Base-by-base conservation (phyloP, 495 filamentous ascomycete species). In the Cercophora samala region DNA sequence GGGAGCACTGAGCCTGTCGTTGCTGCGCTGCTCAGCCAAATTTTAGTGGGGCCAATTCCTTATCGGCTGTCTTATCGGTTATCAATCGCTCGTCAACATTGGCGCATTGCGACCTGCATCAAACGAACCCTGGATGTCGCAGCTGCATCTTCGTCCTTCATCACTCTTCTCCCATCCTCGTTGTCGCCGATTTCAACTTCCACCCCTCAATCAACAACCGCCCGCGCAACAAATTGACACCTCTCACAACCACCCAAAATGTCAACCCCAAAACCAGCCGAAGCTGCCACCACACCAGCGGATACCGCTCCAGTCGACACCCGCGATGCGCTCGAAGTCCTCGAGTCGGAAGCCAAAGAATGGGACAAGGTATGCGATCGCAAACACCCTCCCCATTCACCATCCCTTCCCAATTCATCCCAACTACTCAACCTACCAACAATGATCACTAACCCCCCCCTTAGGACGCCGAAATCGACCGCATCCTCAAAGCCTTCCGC, bases 381-480 rank as follows among this genome's bases (percentile, higher is more conserved):
- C 60, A 18, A 22, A 23, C 56, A 59, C 42, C 11, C 22, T 25
- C 15, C 42, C 61, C 26, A 24, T 37, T 18, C 52, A 6, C 1
- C 13, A 6, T n/a, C 22, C 24, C 1, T 22, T 46, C 37, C 8
- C 8, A 9, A 5, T 1, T 9, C 13, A 11, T 0, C 11, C 37
- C 26, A 29, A 18, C n/a, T 46, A 5, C 8, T 13, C 37, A 46
- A 9, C 11, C 8, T 17, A 5, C 15, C 37, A 46, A 46, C 26
- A 29, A 29, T 29, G 26, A 13, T 46, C n/a, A 46, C 37, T 18
- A 46, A 46, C 37, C 5, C 37, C 37, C 13, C 37, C 37, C 37
- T 9, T 68, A 97, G 91, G 95, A 98, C 85, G 90, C 92, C 66
- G 94, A 98, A 78, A 97, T 98, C 74, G 91, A 93, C 73, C 91